Base-by-base conservation (phyloP, 108 stramenopile species). In the Pseudonitzschia delicatissima region DNA sequence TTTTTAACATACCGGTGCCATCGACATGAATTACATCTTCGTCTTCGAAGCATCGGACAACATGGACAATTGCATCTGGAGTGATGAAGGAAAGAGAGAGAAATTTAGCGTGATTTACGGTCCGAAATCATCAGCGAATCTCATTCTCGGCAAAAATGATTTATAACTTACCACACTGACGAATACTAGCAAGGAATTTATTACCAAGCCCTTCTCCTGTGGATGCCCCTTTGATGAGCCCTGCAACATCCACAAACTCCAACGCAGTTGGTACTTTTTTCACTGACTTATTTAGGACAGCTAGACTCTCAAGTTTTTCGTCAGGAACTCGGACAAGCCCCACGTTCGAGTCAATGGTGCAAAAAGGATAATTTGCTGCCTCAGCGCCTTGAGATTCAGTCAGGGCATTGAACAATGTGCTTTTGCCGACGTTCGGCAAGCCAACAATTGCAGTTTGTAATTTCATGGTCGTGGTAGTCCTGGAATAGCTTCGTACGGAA, bases 191-290 rank as follows among this genome's bases (percentile, higher is more conserved):
- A 28, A 99, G 78, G 78, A 99, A 99, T 69, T 99, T 84, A 77
- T 99, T 99, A n/a, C 99, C 99, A 4, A 99, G 72, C 27, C 99
- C 99, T 77, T 98, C 97, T 32, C 99, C 98, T 65, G 87, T 79
- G 51, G 84, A 85, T 21, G 99, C 99, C 31, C 99, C 99, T 78
- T 99, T 99, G 32, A 99, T 97, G 0, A 99, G 83, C 12, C 99
- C 99, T 1, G 99, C 99, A 47, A 99, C 98, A 66, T 99, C 99
- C 17, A 97, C 96, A 66, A 99, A 98, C 72, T 99, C 99, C 40
- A 99, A 78, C 5, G 85, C 78, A 26, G 96, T 87, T 11, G 97
- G 97, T 4, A 98, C 90, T 18, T 71, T 72, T 71, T 96, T 96
- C 25, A 61, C 88, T 44, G 91, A 91, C 34, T 84, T 81, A 73